Evolutionary conservation across 371 early-diverging fungal genomes (phyloP), one percentile per base, ranked within the genome.

Genomic region (Fennellomyces sp.): DNA sequence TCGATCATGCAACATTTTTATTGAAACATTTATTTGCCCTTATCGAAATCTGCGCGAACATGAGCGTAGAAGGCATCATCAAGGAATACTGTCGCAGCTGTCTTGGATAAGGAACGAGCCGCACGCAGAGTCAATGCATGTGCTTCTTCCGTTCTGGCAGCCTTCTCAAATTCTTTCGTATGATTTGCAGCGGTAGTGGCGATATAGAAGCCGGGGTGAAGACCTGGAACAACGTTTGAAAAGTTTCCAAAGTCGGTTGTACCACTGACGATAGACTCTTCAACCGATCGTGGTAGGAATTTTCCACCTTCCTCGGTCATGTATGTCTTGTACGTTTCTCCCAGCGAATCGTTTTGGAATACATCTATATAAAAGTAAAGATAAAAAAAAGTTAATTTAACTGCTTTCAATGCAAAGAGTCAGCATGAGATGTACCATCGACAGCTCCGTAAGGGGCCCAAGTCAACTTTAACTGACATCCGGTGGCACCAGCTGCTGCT

Each of bases 221-320:
- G n/a, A n/a, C n/a, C 12, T 29, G 78, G 78, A 8, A 80, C 47
- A 12, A 66, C 75, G 33, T 78, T 66, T 10, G 75, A 78, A 15
- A 86, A 62, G 55, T 92, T 91, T 30, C 92, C 94, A 82, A 90
- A 88, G 61, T 94, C 94, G 1, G 91, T 89, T 13, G 83, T 80
- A 1, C 84, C 91, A 26, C 55, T 58, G 7, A 69, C 70, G 27
- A 54, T 19, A 5, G 65, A 64, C 38, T 81, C 69, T 58, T 85
- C 82, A 15, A 64, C 67, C 0, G 58, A 48, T 1, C 77, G 74
- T 12, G 81, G 53, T 5, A 55, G 5, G 47, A 74, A 80, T 23
- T 60, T 50, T 19, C 74, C 60, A 5, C 84, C 83, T 50, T 75
- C 70, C 15, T 66, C 61, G 2, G 64, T 63, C 73, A 89, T 84